Conservation (phyloP, 2,329 filamentous ascomycete genomes). For the Cladosporium oxysporum region DNA sequence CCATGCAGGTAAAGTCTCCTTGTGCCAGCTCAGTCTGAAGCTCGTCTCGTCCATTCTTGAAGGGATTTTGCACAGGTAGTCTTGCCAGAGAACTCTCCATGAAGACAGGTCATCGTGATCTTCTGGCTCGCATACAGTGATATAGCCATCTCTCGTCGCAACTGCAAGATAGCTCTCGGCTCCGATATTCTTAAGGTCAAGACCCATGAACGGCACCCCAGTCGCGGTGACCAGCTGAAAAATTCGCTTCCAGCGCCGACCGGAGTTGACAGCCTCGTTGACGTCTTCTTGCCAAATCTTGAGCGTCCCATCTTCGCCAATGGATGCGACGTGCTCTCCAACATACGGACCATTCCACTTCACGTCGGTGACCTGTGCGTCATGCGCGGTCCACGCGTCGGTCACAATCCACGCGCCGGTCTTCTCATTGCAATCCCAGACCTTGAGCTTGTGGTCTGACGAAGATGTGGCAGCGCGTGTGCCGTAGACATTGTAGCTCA, state of each 20-base stretch:
- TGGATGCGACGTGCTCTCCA: constrained; percentile 83
- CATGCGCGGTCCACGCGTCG: constrained; percentile 88
- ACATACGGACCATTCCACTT: constrained; percentile 92
- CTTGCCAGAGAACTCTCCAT: constrained; percentile 74
- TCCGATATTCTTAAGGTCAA: constrained; percentile 84
- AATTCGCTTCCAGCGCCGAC: constrained; percentile 77
- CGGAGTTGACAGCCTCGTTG: constrained; percentile 70
- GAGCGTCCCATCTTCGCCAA: constrained; percentile 86
- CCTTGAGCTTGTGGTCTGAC: constrained; percentile 87
- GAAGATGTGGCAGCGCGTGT: constrained; percentile 89
- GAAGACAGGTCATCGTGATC: constrained; percentile 78
- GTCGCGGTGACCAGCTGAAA: constrained; percentile 65
- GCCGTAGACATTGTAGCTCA: constrained; percentile 89
- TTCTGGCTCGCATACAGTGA: constrained; percentile 81
- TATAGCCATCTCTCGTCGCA: constrained; percentile 76
- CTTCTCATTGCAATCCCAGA: constrained; percentile 79
- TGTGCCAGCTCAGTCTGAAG: constrained; percentile 85
- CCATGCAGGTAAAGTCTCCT: constrained; percentile 79
- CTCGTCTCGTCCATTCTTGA: constrained; percentile 80
- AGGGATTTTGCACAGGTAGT: constrained; percentile 70
- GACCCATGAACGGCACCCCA: constrained; percentile 70
- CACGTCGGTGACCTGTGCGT: constrained; percentile 85
- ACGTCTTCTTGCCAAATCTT: constrained; percentile 92
- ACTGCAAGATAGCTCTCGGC: constrained; percentile 83
- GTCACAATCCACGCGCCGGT: constrained; percentile 76